These are phyloP conservation scores for Moesziomyces parantarcticus DNA, from an alignment of 1,284 basidiomycete genomes.

Conservation along the genomic window DNA sequence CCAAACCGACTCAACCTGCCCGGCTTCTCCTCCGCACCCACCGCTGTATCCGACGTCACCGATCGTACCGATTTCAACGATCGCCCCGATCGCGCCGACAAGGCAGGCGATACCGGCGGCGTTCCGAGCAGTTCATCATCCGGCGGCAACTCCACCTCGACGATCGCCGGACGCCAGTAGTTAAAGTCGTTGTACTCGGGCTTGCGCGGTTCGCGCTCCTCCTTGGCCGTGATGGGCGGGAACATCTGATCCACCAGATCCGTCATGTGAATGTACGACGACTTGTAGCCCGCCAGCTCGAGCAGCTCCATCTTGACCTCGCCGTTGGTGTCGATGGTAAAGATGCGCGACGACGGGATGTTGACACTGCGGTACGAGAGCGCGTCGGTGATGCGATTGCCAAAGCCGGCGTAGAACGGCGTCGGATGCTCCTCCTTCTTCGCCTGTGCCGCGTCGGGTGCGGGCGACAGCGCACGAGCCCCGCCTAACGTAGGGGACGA, in stretches of 20 bases:
- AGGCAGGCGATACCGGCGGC: constrained; percentile 80
- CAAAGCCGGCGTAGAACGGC: constrained; percentile 97
- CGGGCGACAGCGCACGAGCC: neutral
- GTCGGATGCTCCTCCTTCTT: constrained; percentile 59
- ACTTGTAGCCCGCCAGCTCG: constrained; percentile 95
- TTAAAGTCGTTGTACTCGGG: constrained; percentile 97
- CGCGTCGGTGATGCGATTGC: constrained; percentile 97
- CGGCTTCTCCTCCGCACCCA: constrained; percentile 11
- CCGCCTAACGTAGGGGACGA: constrained; percentile 12
- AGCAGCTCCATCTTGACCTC: constrained; percentile 98
- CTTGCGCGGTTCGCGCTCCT: constrained; percentile 72
- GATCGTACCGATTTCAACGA: constrained; percentile 30
- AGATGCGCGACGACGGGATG: constrained; percentile 92
- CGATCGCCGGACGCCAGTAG: constrained; percentile 83
- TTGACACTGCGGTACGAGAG: constrained; percentile 95
- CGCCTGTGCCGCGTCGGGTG: constrained; percentile 32
- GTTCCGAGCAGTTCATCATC: constrained; percentile 78
- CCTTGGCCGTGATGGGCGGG: constrained; percentile 85
- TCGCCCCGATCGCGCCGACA: constrained; percentile 86
- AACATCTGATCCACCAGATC: constrained; percentile 99
- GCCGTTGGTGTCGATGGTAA: constrained; percentile 94
- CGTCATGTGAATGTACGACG: constrained; percentile 96
- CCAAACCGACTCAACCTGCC: constrained; percentile 51
- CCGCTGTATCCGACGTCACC: constrained; percentile 34
- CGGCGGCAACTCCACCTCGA: constrained; percentile 77